phyloP scores from a whole-genome alignment of 345 rosid species.

The Triadica sebifera region DNA sequence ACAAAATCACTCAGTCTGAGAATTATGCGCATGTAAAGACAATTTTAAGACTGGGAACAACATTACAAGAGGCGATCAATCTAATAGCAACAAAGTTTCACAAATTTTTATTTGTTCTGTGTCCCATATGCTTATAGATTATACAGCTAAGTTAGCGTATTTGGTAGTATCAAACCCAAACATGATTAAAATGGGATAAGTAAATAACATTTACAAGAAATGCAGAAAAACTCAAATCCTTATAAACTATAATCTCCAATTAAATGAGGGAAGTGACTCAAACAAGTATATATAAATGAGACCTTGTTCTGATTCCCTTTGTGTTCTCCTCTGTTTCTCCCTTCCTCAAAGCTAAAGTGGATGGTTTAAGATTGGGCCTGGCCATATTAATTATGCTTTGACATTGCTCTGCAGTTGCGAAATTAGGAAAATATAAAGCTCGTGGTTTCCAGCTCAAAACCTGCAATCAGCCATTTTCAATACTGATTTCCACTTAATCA shows the following conservation, averaged over 20 bases:
- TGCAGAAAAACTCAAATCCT: neutral
- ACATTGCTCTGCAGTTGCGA: constrained; percentile 62
- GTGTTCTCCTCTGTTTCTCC: constrained; percentile 50
- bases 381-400: constrained; percentile 45
- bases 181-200: neutral
- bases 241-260: neutral
- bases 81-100: neutral
- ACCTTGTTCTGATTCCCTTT: constrained; percentile 71
- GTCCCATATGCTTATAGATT: neutral
- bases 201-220: neutral
- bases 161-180: neutral
- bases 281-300: neutral
- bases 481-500: neutral
- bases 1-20: neutral
- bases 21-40: neutral
- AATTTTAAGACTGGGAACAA: neutral
- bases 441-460: constrained; percentile 74
- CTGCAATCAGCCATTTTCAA: constrained; percentile 29
- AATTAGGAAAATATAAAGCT: constrained; percentile 53
- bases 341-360: constrained; percentile 48
- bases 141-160: neutral
- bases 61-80: neutral
- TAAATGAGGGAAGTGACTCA: neutral
- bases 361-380: constrained; percentile 48
- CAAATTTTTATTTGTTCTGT: neutral